Evolutionary conservation across 768 basidiomycete species (phyloP).

Genomic region (Amanita rubescens): DNA sequence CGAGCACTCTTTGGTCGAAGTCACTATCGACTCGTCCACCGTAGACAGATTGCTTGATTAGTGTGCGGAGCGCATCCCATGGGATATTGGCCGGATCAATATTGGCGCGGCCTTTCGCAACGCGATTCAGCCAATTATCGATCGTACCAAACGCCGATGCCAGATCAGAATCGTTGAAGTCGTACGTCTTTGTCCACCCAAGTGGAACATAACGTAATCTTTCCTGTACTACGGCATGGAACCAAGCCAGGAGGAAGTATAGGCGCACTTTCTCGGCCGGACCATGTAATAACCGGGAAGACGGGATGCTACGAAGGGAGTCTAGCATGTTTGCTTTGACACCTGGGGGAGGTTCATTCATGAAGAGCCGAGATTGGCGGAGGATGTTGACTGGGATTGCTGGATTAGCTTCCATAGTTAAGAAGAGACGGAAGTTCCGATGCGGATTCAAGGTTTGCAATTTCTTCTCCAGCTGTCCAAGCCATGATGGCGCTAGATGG

Average conservation of each 20-base stretch:
- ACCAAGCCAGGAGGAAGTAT: conserved; percentile 97
- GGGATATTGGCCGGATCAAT: conserved; percentile 89
- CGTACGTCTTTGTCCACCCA: conserved; percentile 95
- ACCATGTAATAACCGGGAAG: conserved; percentile 69
- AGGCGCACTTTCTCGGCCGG: conserved; percentile 89
- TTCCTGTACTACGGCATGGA: conserved; percentile 97
- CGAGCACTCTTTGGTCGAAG: conserved; percentile 88
- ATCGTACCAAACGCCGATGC: conserved; percentile 88
- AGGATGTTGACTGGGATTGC: conserved; percentile 95
- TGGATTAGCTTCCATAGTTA: conserved; percentile 97
- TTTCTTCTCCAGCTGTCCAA: conserved; percentile 94
- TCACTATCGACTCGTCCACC: conserved; percentile 92
- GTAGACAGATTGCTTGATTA: conserved; percentile 95
- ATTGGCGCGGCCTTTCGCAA: conserved; percentile 85
- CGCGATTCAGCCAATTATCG: conserved; percentile 76
- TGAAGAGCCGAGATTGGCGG: conserved; percentile 90
- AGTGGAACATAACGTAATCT: conserved; percentile 92
- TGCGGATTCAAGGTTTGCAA: conserved; percentile 87
- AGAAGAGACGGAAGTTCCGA: conserved; percentile 90
- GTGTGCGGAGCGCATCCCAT: conserved; percentile 89
- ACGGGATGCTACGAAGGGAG: conserved; percentile 68
- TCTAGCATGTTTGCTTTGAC: conserved; percentile 95
- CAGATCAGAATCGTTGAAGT: conserved; percentile 99
- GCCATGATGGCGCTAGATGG: conserved; percentile 92
- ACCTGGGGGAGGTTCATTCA: conserved; percentile 98